phyloP scores from a whole-genome alignment of 2,329 filamentous ascomycete genomes.

The Scedosporium dehoogii region DNA sequence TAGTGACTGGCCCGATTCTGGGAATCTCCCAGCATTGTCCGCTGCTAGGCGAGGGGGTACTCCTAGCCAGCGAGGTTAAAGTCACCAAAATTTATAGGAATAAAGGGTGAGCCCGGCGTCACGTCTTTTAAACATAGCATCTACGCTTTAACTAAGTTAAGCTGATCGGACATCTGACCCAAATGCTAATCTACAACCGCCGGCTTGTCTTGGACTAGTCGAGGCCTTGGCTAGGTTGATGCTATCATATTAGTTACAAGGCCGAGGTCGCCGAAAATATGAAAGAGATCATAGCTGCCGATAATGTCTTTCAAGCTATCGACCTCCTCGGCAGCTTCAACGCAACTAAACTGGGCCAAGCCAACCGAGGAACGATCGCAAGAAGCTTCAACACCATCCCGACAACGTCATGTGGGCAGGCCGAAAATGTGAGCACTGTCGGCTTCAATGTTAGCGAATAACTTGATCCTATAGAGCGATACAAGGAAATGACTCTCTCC shows the following conservation, averaged over 20 bases:
- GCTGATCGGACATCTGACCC: too few relatives aligned
- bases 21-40: not conserved
- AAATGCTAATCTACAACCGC: not conserved
- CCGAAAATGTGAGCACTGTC: not conserved
- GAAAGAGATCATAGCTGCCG: not conserved
- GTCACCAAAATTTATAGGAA: too few relatives aligned
- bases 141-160: too few relatives aligned
- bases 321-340: conserved; percentile 4
- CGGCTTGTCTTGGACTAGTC: not conserved
- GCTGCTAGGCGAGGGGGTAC: not conserved
- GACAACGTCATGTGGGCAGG: not conserved
- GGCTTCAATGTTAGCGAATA: too few relatives aligned
- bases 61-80: not conserved
- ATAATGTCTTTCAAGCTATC: not conserved
- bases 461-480: too few relatives aligned
- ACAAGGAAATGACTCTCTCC: too few relatives aligned
- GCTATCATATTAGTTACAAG: not conserved
- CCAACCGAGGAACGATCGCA: not conserved
- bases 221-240: not conserved
- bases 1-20: too few relatives aligned
- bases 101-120: too few relatives aligned
- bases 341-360: not conserved
- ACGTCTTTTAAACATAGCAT: too few relatives aligned
- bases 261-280: not conserved
- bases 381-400: not conserved